Evolutionary conservation across 192 early-diverging fungal species (phyloP), one percentile per base, ranked within the genome.

Genomic region (Chytriomyces sp.): DNA sequence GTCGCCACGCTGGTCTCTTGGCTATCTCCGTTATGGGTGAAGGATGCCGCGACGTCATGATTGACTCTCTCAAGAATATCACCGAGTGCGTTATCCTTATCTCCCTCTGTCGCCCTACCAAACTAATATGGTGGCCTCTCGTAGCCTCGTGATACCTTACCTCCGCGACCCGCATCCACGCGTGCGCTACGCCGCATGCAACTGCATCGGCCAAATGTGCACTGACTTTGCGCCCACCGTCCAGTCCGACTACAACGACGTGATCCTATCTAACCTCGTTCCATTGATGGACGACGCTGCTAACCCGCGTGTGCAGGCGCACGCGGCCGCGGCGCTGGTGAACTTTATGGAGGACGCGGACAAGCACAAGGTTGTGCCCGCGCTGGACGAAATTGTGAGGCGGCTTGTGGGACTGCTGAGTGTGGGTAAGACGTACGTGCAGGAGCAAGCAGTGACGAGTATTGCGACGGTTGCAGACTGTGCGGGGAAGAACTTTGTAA

Each of bases 371-470:
- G 81, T 98, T 70, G 90, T 92, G 63, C 94, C 94, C 30, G 96
- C 93, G 78, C 80, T 99, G 70, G 93, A 94, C 77, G 84, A 88
- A 62, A 91, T 99, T 76, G 91, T 99, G 70, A 85, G 91, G 73
- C 90, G 88, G 41, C 88, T 98, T 58, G 74, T 96, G 75, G 78
- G 87, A 12, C 89, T 99, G 67, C 84, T 99, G 59, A 90, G 89
- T 79, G 91, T 90, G 26, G 80, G 82, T 25, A 92, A 91, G 78
- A 93, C 88, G 34, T 99, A 95, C 78, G 94, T 98, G 52, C 98
- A 99, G 81, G 96, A 99, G 79, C 96, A 99, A 81, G 95, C 95
- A 34, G 93, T 99, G 72, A 99, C 98, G 31, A 93, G 96, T 19
- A 93, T 99, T 66, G 96, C 96, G 55, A 95, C 94, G 0, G 91